Evolutionary conservation across 2,329 filamentous ascomycete species (phyloP), one percentile per base, ranked within the genome.

Genomic region (Emmonsia crescens): DNA sequence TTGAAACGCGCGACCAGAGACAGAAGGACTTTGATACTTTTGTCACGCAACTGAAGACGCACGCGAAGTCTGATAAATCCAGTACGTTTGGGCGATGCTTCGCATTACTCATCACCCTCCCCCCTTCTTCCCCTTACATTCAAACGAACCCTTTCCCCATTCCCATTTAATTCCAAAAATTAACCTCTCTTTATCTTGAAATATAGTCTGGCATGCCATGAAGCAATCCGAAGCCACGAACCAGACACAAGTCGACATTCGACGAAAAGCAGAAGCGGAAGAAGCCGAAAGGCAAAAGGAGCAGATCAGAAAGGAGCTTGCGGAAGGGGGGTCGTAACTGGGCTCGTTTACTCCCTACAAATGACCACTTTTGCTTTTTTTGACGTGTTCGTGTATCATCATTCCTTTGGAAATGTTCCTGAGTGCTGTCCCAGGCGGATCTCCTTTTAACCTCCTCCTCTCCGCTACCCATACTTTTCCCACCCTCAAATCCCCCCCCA

Each of bases 1-100:
- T 96, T n/a, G 91, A 92, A 74, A 84, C 86, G 62, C 84, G 91
- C 21, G 81, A 87, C 62, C 85, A 88, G 73, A 83, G 84, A 63
- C 85, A 94, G 71, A 83, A 92, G 75, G 91, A 96, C 63, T 96
- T 96, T 69, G 89, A 96, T 71, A 83, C 91, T 61, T 97, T 96
- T 71, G 89, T 96, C 33, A 82, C 72, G 57, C 85, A 87, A 68
- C 76, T 99, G 72, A 96, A 96, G 80, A 85, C 93, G 69, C 90
- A 92, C 74, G 89, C 90, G 31, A 95, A 92, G 78, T 94, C 88
- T 16, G 88, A 96, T 72, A 96, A 93, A 78, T 89, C 89, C 51
- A 96, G 91, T 96, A 81, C 64, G 73, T 71, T 33, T n/a, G 31
- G n/a, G 31, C 8, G 24, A 16, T 57, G 8, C 36, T 33, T 5